A percentile compares a stretch with the other conserved stretches of the same genome.
Conservation (phyloP, 805 yeast species). For the Myxozyma sirexii region DNA sequence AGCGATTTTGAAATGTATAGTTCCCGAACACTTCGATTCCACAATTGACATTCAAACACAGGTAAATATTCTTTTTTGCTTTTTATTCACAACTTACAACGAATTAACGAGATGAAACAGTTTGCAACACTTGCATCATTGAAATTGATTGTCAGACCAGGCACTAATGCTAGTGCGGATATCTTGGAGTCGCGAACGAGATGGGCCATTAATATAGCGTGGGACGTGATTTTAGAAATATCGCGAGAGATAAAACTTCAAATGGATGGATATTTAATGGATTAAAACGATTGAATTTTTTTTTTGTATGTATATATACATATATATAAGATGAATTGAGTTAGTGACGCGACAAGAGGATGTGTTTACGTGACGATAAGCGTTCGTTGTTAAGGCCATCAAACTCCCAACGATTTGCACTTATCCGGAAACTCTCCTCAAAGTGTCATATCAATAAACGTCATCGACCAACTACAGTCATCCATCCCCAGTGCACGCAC, state of each 20-base stretch:
- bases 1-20: slow-evolving; percentile 77
- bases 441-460: no score
- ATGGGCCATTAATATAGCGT: slow-evolving; percentile 78
- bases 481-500: no score
- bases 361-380: no score
- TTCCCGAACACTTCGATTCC: slow-evolving; percentile 46
- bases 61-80: slow-evolving; percentile 34
- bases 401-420: no score
- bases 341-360: no score
- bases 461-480: no score
- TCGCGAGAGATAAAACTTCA: slow-evolving; percentile 69
- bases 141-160: slow-evolving; percentile 51
- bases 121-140: slow-evolving; percentile 62
- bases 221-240: slow-evolving; percentile 62
- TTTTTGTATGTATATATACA: not conserved
- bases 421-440: no score
- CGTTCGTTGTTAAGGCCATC: no score
- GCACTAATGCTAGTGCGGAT: slow-evolving; percentile 44
- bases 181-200: slow-evolving; percentile 66
- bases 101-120: slow-evolving; percentile 43
- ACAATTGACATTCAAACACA: slow-evolving; percentile 37
- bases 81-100: not conserved
- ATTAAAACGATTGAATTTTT: no score
- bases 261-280: slow-evolving; percentile 60
- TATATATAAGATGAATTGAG: not conserved